Evolutionary conservation across 306 rosid species (phyloP).

Genomic region (Quercus alba): DNA sequence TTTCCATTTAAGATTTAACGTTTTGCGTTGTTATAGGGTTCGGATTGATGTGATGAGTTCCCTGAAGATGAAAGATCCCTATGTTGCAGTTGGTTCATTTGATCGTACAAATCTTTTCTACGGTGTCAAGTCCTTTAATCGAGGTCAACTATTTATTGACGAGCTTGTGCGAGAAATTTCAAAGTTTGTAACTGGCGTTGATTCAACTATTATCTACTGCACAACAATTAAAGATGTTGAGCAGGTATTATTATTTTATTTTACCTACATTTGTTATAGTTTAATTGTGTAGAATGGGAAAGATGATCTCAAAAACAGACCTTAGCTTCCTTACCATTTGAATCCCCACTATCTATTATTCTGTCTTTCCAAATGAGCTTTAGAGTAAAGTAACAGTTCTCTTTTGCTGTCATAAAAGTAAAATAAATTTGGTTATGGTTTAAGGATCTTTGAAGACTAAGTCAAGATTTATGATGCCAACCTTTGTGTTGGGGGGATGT

Average conservation of each 20-base stretch:
- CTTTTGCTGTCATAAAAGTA: background rate
- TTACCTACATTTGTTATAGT: background rate
- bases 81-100: conserved; percentile 69
- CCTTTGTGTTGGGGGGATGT: background rate
- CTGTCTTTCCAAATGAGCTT: background rate
- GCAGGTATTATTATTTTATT: conserved; percentile 45
- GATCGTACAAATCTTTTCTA: conserved; percentile 84
- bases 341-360: too few species aligned
- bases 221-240: conserved; percentile 85
- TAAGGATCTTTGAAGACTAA: background rate
- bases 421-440: background rate
- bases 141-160: conserved; percentile 51
- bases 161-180: conserved; percentile 68
- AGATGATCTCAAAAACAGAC: background rate
- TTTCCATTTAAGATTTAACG: conserved; percentile 11
- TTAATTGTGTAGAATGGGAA: background rate
- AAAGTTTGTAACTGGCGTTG: conserved; percentile 47
- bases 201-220: conserved; percentile 86
- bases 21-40: conserved; percentile 52
- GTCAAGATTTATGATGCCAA: background rate
- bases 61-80: conserved; percentile 70
- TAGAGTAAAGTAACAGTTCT: background rate
- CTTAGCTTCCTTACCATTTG: too few species aligned
- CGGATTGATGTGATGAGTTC: conserved; percentile 70
- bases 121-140: conserved; percentile 70